A percentile compares a stretch with the other conserved stretches of the same genome.
phyloP scores from a whole-genome alignment of 768 basidiomycete genomes.

The Naganishia antarctica region DNA sequence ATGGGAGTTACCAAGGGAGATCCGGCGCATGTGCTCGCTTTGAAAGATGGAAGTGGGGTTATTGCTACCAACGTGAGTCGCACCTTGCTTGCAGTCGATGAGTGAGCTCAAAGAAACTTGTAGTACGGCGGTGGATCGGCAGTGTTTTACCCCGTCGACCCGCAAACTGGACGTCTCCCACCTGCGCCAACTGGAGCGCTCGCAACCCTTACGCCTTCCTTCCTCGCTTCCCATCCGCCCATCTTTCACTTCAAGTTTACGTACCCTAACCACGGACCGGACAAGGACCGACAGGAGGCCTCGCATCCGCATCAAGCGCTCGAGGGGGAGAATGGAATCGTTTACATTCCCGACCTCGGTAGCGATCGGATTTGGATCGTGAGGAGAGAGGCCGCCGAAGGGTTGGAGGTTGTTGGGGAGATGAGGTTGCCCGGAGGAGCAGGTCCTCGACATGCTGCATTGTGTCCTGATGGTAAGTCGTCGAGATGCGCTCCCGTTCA shows the following conservation, averaged over 20 bases:
- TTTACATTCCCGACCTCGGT: conserved; percentile 72
- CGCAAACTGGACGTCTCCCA: conserved; percentile 39
- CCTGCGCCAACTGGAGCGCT: conserved; percentile 31
- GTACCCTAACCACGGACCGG: conserved; percentile 55
- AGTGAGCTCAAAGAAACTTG: conserved; percentile 8
- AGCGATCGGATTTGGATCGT: conserved; percentile 63
- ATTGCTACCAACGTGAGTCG: conserved; percentile 67
- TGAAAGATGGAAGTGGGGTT: conserved; percentile 59
- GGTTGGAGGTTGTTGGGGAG: conserved; percentile 56
- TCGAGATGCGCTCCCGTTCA: neutral
- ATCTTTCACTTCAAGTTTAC: conserved; percentile 29
- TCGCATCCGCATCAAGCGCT: conserved; percentile 75
- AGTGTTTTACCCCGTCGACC: conserved; percentile 57
- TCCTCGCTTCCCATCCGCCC: conserved; percentile 17
- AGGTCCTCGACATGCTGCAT: conserved; percentile 38
- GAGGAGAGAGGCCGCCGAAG: conserved; percentile 51
- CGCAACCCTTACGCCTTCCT: conserved; percentile 53
- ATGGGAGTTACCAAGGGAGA: conserved; percentile 33
- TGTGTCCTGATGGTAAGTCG: conserved; percentile 35
- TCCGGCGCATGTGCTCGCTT: conserved; percentile 56
- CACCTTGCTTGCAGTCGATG: neutral
- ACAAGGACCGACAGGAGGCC: conserved; percentile 62
- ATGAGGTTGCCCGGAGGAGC: conserved; percentile 52
- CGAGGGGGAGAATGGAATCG: conserved; percentile 53
- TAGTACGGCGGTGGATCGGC: conserved; percentile 69